These are phyloP conservation scores for Globisporangium middletonii DNA, from an alignment of 352 stramenopile species.

Conservation along the genomic window DNA sequence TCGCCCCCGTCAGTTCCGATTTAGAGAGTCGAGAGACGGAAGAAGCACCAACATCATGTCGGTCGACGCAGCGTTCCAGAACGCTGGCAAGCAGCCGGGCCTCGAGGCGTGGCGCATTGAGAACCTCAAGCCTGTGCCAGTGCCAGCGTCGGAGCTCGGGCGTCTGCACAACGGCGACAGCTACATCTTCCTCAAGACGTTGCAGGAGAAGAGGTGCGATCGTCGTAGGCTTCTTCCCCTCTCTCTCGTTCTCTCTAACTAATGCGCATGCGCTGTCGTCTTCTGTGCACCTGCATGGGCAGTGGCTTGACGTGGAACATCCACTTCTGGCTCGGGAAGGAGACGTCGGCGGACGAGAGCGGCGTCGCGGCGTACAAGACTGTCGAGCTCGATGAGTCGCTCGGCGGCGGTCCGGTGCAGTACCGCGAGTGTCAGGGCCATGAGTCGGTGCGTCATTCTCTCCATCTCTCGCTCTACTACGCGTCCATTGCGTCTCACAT, in stretches of 20 bases:
- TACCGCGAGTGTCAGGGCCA: slow-evolving; percentile 84
- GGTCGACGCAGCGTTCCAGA: slow-evolving; percentile 51
- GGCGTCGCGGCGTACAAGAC: slow-evolving; percentile 96
- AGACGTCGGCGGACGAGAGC: slow-evolving; percentile 90
- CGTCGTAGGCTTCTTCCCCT: background rate
- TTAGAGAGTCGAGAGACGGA: slow-evolving; percentile 3
- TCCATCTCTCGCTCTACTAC: background rate
- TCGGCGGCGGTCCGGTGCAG: slow-evolving; percentile 90
- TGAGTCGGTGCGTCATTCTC: slow-evolving; percentile 38
- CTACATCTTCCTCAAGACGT: slow-evolving; percentile 95
- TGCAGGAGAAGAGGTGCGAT: slow-evolving; percentile 31
- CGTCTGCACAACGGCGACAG: slow-evolving; percentile 94
- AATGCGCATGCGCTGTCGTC: too few relatives aligned
- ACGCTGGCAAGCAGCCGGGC: slow-evolving; percentile 52
- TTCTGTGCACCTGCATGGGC: background rate
- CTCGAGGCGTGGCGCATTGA: slow-evolving; percentile 85
- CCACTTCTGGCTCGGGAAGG: slow-evolving; percentile 95
- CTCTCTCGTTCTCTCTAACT: background rate
- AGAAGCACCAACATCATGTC: slow-evolving; percentile 27
- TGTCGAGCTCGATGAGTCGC: slow-evolving; percentile 93
- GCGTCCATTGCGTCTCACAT: background rate
- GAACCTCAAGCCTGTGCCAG: slow-evolving; percentile 61
- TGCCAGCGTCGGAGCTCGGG: slow-evolving; percentile 54
- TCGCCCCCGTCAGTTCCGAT: too few relatives aligned
- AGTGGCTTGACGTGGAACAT: slow-evolving; percentile 85